Percentiles rank a stretch among this genome's conserved stretches.
Evolutionary conservation across 2,329 filamentous ascomycete genomes (phyloP).

Genomic region (Alternaria atra): DNA sequence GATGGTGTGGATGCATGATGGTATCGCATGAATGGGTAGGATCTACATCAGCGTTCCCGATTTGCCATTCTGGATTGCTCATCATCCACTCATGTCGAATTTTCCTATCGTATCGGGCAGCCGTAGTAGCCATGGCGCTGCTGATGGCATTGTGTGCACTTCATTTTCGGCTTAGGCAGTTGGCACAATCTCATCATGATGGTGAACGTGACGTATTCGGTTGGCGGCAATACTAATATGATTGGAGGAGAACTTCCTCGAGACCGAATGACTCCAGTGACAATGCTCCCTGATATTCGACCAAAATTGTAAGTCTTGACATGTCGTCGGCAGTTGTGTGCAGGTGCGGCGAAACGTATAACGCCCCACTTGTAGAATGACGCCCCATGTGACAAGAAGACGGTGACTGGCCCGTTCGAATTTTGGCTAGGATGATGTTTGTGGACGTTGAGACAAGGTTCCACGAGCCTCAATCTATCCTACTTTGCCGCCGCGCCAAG

Average conservation of each 20-base stretch:
- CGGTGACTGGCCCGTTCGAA: background rate
- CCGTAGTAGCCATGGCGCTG: background rate
- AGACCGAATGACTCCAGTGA: background rate
- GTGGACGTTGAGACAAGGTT: constrained; percentile 19
- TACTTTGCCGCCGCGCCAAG: constrained; percentile 26
- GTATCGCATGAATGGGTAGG: background rate
- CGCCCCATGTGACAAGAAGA: background rate
- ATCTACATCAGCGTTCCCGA: background rate
- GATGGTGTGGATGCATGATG: background rate
- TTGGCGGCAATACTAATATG: background rate
- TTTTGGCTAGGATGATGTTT: constrained; percentile 6
- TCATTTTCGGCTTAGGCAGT: background rate
- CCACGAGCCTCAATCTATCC: constrained; percentile 22
- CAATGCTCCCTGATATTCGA: background rate
- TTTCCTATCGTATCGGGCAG: background rate
- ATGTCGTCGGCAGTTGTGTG: constrained; percentile 19
- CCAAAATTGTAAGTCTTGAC: constrained; percentile 15
- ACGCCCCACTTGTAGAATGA: constrained; percentile 12
- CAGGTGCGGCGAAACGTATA: background rate
- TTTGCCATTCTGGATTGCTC: background rate
- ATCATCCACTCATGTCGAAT: background rate
- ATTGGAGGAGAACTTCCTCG: background rate
- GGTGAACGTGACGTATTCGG: background rate
- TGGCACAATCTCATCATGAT: background rate
- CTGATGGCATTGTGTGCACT: background rate